Percentiles rank a stretch among this genome's conserved stretches.
Conservation (phyloP, 805 yeast species). For the Saccharomyces jurei region DNA sequence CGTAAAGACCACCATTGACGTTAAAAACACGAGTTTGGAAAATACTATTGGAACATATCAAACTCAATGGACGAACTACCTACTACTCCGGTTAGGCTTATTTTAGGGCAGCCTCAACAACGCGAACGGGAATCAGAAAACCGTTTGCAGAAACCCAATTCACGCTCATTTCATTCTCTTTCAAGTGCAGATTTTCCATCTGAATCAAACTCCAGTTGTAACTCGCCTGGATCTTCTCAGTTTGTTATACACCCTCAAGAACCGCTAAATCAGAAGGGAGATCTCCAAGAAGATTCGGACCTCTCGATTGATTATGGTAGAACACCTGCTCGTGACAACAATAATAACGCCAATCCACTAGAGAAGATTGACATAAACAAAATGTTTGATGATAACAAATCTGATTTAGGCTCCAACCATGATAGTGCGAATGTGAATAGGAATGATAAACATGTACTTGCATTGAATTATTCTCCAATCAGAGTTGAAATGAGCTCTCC, state of each 20-base stretch:
- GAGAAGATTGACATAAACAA: background rate
- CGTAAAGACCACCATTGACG: background rate
- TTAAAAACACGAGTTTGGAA: background rate
- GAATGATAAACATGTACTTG: constrained; percentile 1
- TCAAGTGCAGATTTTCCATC: background rate
- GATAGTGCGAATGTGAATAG: background rate
- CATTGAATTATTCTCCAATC: constrained; percentile 17
- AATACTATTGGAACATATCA: background rate
- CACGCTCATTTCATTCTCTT: background rate
- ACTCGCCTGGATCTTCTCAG: background rate
- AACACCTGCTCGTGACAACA: background rate
- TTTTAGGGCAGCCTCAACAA: background rate
- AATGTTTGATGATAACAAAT: background rate
- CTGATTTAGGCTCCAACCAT: background rate
- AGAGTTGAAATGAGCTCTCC: constrained; percentile 19
- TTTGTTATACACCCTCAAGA: background rate
- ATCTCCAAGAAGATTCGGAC: background rate
- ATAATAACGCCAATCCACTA: background rate
- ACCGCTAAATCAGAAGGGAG: background rate
- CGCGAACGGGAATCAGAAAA: background rate
- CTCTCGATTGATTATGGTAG: background rate
- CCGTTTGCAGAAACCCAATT: background rate
- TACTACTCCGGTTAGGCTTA: background rate
- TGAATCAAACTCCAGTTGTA: background rate
- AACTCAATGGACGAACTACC: background rate